phyloP scores from a whole-genome alignment of 257 asterid species.

The Solanum dulcamara region DNA sequence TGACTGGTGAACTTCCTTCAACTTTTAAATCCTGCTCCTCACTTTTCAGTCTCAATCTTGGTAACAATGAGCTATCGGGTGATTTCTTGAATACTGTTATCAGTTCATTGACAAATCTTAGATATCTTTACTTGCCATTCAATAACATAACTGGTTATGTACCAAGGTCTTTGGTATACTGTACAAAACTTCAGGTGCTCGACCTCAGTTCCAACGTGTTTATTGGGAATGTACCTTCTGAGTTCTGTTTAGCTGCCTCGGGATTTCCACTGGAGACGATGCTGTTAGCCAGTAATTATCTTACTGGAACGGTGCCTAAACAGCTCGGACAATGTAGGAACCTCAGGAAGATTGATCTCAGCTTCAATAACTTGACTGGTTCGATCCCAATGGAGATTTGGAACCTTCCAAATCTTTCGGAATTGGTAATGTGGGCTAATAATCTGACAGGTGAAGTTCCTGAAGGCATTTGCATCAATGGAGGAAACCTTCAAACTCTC shows the following conservation, averaged over 20 bases:
- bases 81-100: constrained; percentile 53
- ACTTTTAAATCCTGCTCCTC: constrained; percentile 43
- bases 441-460: constrained; percentile 67
- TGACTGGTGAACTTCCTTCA: constrained; percentile 61
- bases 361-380: constrained; percentile 60
- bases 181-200: constrained; percentile 47
- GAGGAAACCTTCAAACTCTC: constrained; percentile 84
- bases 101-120: constrained; percentile 46
- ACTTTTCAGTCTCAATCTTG: constrained; percentile 46
- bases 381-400: constrained; percentile 62
- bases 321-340: constrained; percentile 51
- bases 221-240: constrained; percentile 57
- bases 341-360: constrained; percentile 57
- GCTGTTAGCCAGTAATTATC: constrained; percentile 50
- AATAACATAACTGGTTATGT: constrained; percentile 66
- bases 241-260: constrained; percentile 35
- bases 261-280: constrained; percentile 43
- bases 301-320: constrained; percentile 56
- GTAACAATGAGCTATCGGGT: constrained; percentile 69
- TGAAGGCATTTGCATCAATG: constrained; percentile 58
- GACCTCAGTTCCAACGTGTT: constrained; percentile 75
- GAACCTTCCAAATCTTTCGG: constrained; percentile 56
- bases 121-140: constrained; percentile 38
- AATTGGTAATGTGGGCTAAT: constrained; percentile 84
- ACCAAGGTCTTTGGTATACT: constrained; percentile 48